Conservation (phyloP, 768 basidiomycete species). For the Lentinus brumalis region DNA sequence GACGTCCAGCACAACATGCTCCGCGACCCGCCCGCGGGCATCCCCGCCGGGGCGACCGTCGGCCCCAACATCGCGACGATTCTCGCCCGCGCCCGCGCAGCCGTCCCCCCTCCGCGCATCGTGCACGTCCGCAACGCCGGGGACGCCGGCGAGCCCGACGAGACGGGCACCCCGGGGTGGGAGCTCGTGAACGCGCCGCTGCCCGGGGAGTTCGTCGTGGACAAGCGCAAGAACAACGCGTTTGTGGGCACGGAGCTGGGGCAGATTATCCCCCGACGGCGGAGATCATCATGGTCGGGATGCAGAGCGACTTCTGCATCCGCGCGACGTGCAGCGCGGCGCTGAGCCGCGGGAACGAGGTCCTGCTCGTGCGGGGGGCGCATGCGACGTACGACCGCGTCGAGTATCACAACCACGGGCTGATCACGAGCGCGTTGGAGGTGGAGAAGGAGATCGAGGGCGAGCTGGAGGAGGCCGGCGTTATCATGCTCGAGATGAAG, state of each 20-base stretch:
- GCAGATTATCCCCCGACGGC: conserved; percentile 51
- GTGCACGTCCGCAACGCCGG: conserved; percentile 71
- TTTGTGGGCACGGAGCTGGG: conserved; percentile 61
- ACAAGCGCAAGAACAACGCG: conserved; percentile 68
- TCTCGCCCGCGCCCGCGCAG: conserved; percentile 52
- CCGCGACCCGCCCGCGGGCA: conserved; percentile 46
- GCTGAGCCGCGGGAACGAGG: conserved; percentile 63
- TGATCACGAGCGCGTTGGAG: conserved; percentile 43
- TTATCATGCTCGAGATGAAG: conserved; percentile 65
- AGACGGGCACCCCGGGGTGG: conserved; percentile 59
- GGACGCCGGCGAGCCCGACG: conserved; percentile 61
- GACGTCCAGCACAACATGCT: conserved; percentile 59
- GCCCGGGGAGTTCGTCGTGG: conserved; percentile 54
- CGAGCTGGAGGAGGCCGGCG: conserved; percentile 71
- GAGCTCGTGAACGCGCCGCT: conserved; percentile 56
- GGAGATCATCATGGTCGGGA: conserved; percentile 65
- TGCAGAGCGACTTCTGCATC: conserved; percentile 65
- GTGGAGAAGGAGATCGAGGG: conserved; percentile 64
- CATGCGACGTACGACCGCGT: conserved; percentile 70
- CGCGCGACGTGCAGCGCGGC: conserved; percentile 61
- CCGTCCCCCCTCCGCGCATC: conserved; percentile 47
- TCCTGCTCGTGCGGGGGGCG: conserved; percentile 61
- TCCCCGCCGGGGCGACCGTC: conserved; percentile 47
- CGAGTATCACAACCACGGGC: conserved; percentile 60
- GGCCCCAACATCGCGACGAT: conserved; percentile 51